These are phyloP conservation scores for Raffaelea albimanens DNA, from an alignment of 2,329 filamentous ascomycete species.

Conservation along the genomic window DNA sequence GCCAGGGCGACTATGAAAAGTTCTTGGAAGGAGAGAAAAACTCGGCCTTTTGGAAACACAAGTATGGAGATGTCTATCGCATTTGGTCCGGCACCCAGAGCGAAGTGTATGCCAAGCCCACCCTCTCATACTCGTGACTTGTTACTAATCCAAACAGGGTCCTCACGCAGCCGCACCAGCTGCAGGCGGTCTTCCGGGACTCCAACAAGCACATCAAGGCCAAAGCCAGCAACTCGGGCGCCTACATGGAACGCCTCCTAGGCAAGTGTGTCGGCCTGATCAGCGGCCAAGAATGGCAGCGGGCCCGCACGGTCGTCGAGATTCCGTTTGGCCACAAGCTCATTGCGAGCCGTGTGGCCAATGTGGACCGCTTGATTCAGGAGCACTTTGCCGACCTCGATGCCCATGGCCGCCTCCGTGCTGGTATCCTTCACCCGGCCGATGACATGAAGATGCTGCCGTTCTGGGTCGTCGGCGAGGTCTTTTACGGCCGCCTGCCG, in stretches of 20 bases:
- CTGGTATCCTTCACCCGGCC: conserved; percentile 11
- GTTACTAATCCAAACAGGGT: conserved; percentile 18
- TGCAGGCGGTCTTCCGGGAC: conserved; percentile 29
- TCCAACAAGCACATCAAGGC: conserved; percentile 34
- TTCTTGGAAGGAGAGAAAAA: conserved; percentile 27
- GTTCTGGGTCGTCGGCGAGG: conserved; percentile 27
- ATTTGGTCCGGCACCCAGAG: conserved; percentile 26
- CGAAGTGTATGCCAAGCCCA: conserved; percentile 25
- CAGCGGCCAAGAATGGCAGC: conserved; percentile 21
- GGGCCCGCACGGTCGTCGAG: conserved; percentile 13
- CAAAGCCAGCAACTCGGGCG: conserved; percentile 29
- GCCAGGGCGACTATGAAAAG: conserved; percentile 29
- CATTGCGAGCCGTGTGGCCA: neutral
- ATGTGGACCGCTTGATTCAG: conserved; percentile 1
- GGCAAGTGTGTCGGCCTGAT: conserved; percentile 33
- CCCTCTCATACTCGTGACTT: neutral
- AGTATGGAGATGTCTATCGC: conserved; percentile 27
- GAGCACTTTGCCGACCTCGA: neutral
- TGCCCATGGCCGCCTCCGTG: neutral
- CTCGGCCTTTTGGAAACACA: conserved; percentile 20
- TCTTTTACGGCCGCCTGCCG: conserved; percentile 25
- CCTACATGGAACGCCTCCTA: conserved; percentile 26
- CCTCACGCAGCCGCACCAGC: conserved; percentile 22
- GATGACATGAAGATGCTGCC: conserved; percentile 21
- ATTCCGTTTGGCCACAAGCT: conserved; percentile 11